Conservation (phyloP, 805 yeast genomes). For the Candida rishiriensis region DNA sequence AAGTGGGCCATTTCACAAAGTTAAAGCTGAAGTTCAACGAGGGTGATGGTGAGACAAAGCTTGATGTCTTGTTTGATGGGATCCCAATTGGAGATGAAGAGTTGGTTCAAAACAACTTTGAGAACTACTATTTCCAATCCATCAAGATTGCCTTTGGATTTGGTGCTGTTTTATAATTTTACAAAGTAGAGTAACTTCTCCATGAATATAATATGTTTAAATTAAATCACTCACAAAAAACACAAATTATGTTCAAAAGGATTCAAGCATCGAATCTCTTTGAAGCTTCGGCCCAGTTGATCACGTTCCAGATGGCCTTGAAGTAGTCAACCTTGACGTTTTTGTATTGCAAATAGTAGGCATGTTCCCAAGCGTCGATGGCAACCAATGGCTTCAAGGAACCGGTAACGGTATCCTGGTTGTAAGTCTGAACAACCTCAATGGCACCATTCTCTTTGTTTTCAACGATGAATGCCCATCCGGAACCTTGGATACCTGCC, state of each 20-base stretch:
- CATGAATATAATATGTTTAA: no score
- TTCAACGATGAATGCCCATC: constrained; percentile 91
- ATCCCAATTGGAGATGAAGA: constrained; percentile 96
- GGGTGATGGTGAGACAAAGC: constrained; percentile 78
- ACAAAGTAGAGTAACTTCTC: no score
- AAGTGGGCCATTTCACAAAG: constrained; percentile 71
- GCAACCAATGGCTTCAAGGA: constrained; percentile 73
- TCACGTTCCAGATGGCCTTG: constrained; percentile 90
- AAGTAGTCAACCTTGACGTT: constrained; percentile 89
- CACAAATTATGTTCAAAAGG: not conserved
- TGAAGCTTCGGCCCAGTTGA: constrained; percentile 91
- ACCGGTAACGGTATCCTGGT: constrained; percentile 83
- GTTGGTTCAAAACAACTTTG: constrained; percentile 75
- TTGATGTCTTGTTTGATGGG: constrained; percentile 77
- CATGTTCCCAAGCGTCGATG: constrained; percentile 96
- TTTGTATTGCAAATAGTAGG: constrained; percentile 89
- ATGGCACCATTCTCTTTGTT: constrained; percentile 65
- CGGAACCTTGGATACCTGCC: constrained; percentile 91
- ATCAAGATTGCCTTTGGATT: constrained; percentile 92
- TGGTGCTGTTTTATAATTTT: constrained; percentile 89
- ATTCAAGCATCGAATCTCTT: constrained; percentile 49
- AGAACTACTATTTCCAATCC: constrained; percentile 82
- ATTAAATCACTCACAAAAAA: constrained; percentile 1
- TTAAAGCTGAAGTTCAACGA: constrained; percentile 65
- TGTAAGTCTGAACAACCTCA: constrained; percentile 75